These are phyloP conservation scores for Saprolegnia diclina DNA, from an alignment of 352 stramenopile species.

Conservation along the genomic window DNA sequence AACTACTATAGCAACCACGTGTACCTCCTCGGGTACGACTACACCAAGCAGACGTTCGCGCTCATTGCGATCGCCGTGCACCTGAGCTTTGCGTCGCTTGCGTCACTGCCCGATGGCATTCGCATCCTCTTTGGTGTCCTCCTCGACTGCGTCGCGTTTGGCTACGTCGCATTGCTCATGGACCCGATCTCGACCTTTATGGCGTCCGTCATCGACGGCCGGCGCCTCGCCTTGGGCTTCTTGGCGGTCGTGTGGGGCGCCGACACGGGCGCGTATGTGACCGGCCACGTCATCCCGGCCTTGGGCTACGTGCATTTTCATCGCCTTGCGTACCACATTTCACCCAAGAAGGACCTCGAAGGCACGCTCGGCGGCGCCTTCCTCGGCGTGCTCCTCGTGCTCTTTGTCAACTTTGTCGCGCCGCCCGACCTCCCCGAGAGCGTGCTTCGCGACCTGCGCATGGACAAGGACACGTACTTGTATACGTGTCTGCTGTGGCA, in stretches of 20 bases:
- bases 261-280: conserved; percentile 92
- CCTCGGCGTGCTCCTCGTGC: conserved; percentile 70
- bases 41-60: conserved; percentile 24
- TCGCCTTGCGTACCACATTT: conserved; percentile 78
- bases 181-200: conserved; percentile 46
- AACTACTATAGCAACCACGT: not conserved
- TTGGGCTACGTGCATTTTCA: conserved; percentile 80
- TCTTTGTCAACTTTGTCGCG: conserved; percentile 49
- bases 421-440: conserved; percentile 55
- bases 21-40: not conserved
- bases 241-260: conserved; percentile 66
- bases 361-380: conserved; percentile 82
- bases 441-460: conserved; percentile 56
- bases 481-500: not conserved
- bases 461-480: conserved; percentile 29
- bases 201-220: conserved; percentile 59
- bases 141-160: conserved; percentile 53
- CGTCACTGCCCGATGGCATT: not conserved
- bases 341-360: conserved; percentile 95
- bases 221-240: conserved; percentile 35
- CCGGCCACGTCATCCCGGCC: conserved; percentile 77
- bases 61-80: conserved; percentile 52
- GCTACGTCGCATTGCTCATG: conserved; percentile 43
- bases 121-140: conserved; percentile 43
- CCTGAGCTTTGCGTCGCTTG: conserved; percentile 15